Percentiles rank a stretch among this genome's conserved stretches.
Evolutionary conservation across 176 grass and related monocot genomes (phyloP).

Genomic region (Thinopyrum elongatum): DNA sequence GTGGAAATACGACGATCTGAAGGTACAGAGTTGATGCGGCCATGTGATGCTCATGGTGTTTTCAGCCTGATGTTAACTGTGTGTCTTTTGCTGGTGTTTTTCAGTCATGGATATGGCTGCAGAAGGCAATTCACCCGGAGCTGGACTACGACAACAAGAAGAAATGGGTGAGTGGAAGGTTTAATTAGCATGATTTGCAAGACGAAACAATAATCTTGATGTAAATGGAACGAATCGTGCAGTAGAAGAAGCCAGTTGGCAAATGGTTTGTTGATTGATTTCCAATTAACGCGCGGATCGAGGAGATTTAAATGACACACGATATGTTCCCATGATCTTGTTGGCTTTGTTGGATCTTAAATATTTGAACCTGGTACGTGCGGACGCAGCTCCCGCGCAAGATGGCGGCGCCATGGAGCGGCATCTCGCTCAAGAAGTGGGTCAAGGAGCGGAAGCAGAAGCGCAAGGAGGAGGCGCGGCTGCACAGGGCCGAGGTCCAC

Average conservation of each 20-base stretch:
- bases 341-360: background rate
- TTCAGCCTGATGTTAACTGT: background rate
- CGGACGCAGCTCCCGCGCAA: conserved; percentile 63
- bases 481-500: conserved; percentile 84
- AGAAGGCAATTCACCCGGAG: conserved; percentile 98
- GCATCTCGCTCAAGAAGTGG: conserved; percentile 88
- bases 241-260: background rate
- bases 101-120: conserved; percentile 95
- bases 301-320: background rate
- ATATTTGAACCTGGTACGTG: conserved; percentile 5
- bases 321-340: background rate
- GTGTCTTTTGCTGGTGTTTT: background rate
- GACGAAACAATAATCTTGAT: background rate
- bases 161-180: conserved; percentile 79
- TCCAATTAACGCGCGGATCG: background rate
- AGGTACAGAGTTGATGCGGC: conserved; percentile 36
- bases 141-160: conserved; percentile 90
- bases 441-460: conserved; percentile 92
- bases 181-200: background rate
- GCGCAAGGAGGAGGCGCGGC: conserved; percentile 83
- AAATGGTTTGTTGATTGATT: conserved; percentile 9
- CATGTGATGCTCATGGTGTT: background rate
- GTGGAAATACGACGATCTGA: conserved; percentile 87
- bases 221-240: conserved; percentile 14
- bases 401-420: conserved; percentile 68